A percentile compares a stretch with the other conserved stretches of the same genome.
Evolutionary conservation across 176 grass and related monocot genomes (phyloP).

Genomic region (Oryza meyeriana): DNA sequence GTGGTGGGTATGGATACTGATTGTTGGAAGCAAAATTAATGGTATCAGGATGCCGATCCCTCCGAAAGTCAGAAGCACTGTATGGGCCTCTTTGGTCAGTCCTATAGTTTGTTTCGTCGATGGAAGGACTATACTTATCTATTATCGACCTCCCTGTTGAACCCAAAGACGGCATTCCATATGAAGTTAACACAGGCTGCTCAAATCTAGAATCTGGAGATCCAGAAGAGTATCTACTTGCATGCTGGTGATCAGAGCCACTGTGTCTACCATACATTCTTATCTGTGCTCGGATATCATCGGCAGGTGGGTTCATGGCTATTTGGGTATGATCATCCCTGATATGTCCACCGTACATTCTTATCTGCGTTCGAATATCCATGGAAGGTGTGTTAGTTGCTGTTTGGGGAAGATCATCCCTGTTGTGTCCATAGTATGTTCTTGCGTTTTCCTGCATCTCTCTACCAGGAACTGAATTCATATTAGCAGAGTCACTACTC

Average conservation of each 20-base stretch:
- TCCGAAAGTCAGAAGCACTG: slow-evolving; percentile 26
- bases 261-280: slow-evolving; percentile 31
- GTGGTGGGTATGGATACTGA: slow-evolving; percentile 17
- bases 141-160: slow-evolving; percentile 25
- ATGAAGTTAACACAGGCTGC: slow-evolving; percentile 14
- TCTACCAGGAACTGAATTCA: slow-evolving; percentile 1
- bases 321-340: slow-evolving; percentile 3
- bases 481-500: background rate
- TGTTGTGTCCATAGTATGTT: background rate
- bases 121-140: slow-evolving; percentile 41
- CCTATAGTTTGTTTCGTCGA: slow-evolving; percentile 51
- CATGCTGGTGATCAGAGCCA: background rate
- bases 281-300: slow-evolving; percentile 28
- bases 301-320: background rate
- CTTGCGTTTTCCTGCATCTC: slow-evolving; percentile 2
- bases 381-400: background rate
- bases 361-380: slow-evolving; percentile 29
- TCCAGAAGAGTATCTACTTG: background rate
- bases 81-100: slow-evolving; percentile 20
- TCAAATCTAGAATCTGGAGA: slow-evolving; percentile 14
- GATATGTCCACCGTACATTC: slow-evolving; percentile 29
- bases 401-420: slow-evolving; percentile 1
- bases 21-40: slow-evolving; percentile 29
- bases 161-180: slow-evolving; percentile 35
- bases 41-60: slow-evolving; percentile 26